phyloP scores from a whole-genome alignment of 2,329 filamentous ascomycete genomes.

The Cladosporium sp. region DNA sequence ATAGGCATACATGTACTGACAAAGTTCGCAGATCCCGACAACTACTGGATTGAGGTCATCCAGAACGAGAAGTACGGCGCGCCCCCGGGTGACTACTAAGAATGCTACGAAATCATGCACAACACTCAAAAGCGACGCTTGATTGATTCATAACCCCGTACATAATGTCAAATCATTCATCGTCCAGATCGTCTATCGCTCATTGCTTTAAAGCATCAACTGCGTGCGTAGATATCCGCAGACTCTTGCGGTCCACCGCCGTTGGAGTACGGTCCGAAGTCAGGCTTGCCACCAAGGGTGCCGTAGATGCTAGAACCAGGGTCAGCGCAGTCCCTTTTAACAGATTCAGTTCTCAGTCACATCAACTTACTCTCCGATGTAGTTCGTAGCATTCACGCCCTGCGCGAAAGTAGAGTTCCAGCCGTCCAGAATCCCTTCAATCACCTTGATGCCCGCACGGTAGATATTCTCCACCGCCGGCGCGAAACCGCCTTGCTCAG shows the following conservation, averaged over 20 bases:
- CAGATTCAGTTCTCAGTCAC: neutral
- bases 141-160: too few relatives aligned
- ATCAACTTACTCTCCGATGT: constrained; percentile 38
- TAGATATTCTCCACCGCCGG: constrained; percentile 62
- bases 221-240: neutral
- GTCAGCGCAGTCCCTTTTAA: neutral
- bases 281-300: constrained; percentile 50
- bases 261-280: constrained; percentile 13
- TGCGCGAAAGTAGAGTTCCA: constrained; percentile 55
- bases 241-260: neutral
- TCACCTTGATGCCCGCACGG: constrained; percentile 57
- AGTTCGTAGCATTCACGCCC: constrained; percentile 57
- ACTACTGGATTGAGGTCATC: constrained; percentile 72
- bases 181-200: too few relatives aligned
- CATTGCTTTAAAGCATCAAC: neutral
- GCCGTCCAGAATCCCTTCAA: constrained; percentile 54
- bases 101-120: too few relatives aligned
- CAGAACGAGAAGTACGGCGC: constrained; percentile 66
- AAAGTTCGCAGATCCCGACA: constrained; percentile 54
- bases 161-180: too few relatives aligned
- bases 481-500: constrained; percentile 57
- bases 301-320: constrained; percentile 50
- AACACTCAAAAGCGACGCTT: too few relatives aligned
- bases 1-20: neutral
- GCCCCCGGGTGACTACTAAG: constrained; percentile 15